These are phyloP conservation scores for Helicostylum pulchrum DNA, from an alignment of 192 early-diverging fungal genomes.

Conservation along the genomic window DNA sequence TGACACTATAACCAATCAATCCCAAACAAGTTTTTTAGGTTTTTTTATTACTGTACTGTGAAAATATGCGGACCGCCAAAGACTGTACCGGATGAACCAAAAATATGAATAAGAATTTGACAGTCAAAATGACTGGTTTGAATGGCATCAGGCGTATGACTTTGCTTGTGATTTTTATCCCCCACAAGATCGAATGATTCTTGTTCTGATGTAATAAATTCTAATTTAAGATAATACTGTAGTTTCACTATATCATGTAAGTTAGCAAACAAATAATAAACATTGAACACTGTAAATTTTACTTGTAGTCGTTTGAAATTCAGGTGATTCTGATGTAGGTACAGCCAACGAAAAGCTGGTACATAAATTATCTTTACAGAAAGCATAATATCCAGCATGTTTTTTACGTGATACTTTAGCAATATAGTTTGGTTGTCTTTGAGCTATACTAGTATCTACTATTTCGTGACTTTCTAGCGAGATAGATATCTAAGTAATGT, in stretches of 20 bases:
- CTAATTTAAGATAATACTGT: conserved; percentile 66
- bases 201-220: conserved; percentile 62
- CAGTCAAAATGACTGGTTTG: background rate
- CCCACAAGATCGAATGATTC: too few species aligned
- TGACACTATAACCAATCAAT: background rate
- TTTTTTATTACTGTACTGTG: conserved; percentile 11
- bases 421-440: conserved; percentile 50
- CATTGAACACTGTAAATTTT: conserved; percentile 13
- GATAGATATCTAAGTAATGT: conserved; percentile 57
- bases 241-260: conserved; percentile 50
- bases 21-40: conserved; percentile 16
- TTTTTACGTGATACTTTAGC: conserved; percentile 59
- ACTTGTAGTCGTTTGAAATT: conserved; percentile 73
- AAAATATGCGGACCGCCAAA: conserved; percentile 1
- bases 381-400: conserved; percentile 81
- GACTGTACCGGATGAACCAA: background rate
- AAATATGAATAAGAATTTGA: conserved; percentile 1
- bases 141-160: too few species aligned
- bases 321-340: conserved; percentile 59
- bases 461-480: conserved; percentile 69
- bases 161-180: background rate
- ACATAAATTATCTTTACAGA: conserved; percentile 65
- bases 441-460: conserved; percentile 51
- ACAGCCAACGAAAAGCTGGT: conserved; percentile 72
- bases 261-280: background rate